Conservation (phyloP, 768 basidiomycete species). For the Naematelia encephala region DNA sequence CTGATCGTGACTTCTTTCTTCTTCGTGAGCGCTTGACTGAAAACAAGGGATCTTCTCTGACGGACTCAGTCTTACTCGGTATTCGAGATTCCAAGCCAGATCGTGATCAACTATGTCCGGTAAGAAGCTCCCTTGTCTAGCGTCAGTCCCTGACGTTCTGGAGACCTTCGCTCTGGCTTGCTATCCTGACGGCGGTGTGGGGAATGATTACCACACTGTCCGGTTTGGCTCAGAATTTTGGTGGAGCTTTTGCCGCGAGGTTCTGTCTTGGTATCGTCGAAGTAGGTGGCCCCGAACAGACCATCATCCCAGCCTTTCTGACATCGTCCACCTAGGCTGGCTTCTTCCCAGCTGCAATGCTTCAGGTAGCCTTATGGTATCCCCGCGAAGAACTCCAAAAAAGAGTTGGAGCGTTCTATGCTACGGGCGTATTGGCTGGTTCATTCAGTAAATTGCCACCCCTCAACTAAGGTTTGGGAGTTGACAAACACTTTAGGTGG, state of each 20-base stretch:
- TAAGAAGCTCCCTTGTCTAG: neutral
- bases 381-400: constrained; percentile 4
- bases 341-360: constrained; percentile 17
- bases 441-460: too few species aligned
- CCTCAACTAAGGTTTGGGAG: too few species aligned
- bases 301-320: too few species aligned
- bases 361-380: constrained; percentile 9
- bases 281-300: too few species aligned
- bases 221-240: constrained; percentile 7
- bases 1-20: too few species aligned
- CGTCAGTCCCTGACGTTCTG: too few species aligned
- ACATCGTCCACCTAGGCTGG: constrained; percentile 9
- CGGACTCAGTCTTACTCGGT: too few species aligned
- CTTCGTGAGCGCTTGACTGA: too few species aligned
- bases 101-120: constrained; percentile 7
- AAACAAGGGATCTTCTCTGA: too few species aligned
- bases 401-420: constrained; percentile 12
- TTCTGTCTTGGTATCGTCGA: constrained; percentile 4
- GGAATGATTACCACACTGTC: constrained; percentile 5
- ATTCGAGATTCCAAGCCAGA: constrained; percentile 12
- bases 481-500: too few species aligned
- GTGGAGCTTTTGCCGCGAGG: constrained; percentile 10
- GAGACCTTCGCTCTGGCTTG: neutral
- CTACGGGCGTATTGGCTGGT: neutral
- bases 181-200: too few species aligned